Conservation (phyloP, 306 rosid species). For the Lathyrus aphaca region DNA sequence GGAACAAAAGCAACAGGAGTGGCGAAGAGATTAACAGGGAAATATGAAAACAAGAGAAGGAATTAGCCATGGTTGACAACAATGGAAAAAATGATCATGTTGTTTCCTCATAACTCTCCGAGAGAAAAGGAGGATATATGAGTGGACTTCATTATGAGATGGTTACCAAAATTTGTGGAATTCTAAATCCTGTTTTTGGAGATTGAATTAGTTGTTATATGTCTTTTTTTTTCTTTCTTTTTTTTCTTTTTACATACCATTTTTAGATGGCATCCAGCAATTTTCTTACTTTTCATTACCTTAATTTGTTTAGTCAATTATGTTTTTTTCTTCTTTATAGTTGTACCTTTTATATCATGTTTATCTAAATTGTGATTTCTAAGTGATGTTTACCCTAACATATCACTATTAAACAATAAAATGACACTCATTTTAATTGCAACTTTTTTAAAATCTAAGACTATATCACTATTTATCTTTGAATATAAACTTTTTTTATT, state of each 20-base stretch:
- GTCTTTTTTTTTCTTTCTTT: background rate
- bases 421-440: too few relatives aligned
- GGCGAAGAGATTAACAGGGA: constrained; percentile 13
- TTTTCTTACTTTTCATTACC: constrained; percentile 14
- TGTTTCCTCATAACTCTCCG: constrained; percentile 24
- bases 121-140: constrained; percentile 40
- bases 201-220: background rate
- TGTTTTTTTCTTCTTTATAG: background rate
- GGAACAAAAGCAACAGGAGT: constrained; percentile 30
- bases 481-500: too few relatives aligned
- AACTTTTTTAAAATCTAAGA: too few relatives aligned
- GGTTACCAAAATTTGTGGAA: constrained; percentile 34
- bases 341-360: background rate
- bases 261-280: constrained; percentile 27
- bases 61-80: constrained; percentile 31
- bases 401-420: too few relatives aligned
- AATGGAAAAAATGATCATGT: constrained; percentile 21
- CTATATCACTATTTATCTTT: too few relatives aligned
- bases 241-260: constrained; percentile 11
- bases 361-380: too few relatives aligned
- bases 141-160: constrained; percentile 38
- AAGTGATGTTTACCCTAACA: too few relatives aligned
- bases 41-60: constrained; percentile 27
- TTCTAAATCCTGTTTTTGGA: constrained; percentile 6
- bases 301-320: constrained; percentile 11